Evolutionary conservation across 1,284 basidiomycete genomes (phyloP), one percentile per base, ranked within the genome.

Genomic region (Fereydounia khargensis): DNA sequence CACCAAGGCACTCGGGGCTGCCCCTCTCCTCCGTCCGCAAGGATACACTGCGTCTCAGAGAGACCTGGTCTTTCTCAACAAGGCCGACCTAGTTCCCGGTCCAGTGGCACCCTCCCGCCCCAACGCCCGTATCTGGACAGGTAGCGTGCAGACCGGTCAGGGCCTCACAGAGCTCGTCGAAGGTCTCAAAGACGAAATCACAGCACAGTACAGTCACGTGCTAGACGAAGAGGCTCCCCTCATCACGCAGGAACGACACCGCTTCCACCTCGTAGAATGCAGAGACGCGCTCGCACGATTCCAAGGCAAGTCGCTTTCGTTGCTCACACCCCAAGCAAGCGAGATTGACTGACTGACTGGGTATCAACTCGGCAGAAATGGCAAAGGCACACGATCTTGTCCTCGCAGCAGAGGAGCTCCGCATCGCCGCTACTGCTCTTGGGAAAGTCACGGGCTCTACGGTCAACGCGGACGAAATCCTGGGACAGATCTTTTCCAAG

Each of bases 351-450:
- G n/a, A n/a, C n/a, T n/a, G n/a, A n/a, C n/a, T n/a, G n/a, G n/a
- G n/a, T n/a, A n/a, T n/a, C n/a, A 8, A 6, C 22, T 46, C 0
- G 49, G 41, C 67, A 76, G 85, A 4, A 73, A 85, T 25, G n/a
- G 23, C 20, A 45, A 33, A 42, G 18, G 56, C 82, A 79, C 78
- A 81, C 35, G 85, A 89, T 47, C 77, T 90, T 4, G 87, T 91
- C 2, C 74, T 88, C 9, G 87, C 83, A 3, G 88, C 88, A 0
- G 90, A 92, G 73, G 88, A 90, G 68, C 79, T 92, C 27, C 82
- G 89, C 17, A 88, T 89, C 70, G 89, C 89, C 3, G 85, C 86
- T 0, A 81, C 82, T 46, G 84, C 87, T 6, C 80, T 92, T n/a
- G 89, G 88, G 1, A 83, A 84, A 48, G 82, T 91, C 14, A 85